Evolutionary conservation across 2,329 filamentous ascomycete species (phyloP), one percentile per base, ranked within the genome.

Genomic region (Stachybotrys chartarum): DNA sequence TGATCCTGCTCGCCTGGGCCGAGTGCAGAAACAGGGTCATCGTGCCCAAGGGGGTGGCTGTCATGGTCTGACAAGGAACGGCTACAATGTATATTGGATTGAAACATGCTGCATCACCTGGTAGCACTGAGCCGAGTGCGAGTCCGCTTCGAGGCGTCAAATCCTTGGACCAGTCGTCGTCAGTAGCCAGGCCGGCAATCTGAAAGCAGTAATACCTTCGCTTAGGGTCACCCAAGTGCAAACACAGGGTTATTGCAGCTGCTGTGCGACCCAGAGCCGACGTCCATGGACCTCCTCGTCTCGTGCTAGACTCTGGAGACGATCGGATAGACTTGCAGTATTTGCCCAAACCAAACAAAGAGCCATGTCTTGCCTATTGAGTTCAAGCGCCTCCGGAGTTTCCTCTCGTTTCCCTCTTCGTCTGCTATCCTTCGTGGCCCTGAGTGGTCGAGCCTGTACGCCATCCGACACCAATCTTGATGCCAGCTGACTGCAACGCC

Each of bases 161-260:
- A 14, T 42, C 35, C 35, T 42, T 42, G 35, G 35, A 14, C 5
- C 35, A 14, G 14, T 42, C 10, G 35, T 42, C 35, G 35, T 6
- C 10, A 42, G 35, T 14, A 14, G 35, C 10, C 35, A 42, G 35
- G 3, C 14, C 5, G 24, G 24, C 24, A 24, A 24, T 24, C 24
- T 24, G 24, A 24, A 24, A 24, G 24, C 24, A 24, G 24, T 2
- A 24, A 2, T 4, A 24, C 5, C 3, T 42, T 14, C 14, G 14
- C 35, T 10, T 42, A 14, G 35, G 14, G 35, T 42, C 3, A 14
- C 1, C 16, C 8, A 10, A 7, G 14, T 55, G 16, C 8, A 16
- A 47, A 32, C 30, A 30, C 39, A 42, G 11, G 31, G 48, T 32
- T 12, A 17, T 12, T 44, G 24, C 35, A 63, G 52, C 53, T 42